A percentile compares a stretch with the other conserved stretches of the same genome.
These are phyloP conservation scores for Ustulina deusta DNA, from an alignment of 2,329 filamentous ascomycete species.

Conservation along the genomic window DNA sequence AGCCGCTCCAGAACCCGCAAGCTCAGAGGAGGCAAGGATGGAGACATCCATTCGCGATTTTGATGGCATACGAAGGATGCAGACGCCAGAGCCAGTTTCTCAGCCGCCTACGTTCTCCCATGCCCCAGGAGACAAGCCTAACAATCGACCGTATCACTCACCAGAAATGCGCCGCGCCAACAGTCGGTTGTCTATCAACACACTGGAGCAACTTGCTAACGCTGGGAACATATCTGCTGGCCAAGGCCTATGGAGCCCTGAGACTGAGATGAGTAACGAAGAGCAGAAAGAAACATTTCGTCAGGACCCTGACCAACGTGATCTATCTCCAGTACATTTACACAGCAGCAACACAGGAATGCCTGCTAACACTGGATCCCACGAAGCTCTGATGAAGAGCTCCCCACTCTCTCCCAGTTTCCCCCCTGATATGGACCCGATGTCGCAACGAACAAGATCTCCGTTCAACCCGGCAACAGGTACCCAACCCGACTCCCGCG, in stretches of 20 bases:
- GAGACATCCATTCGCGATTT: slow-evolving; percentile 63
- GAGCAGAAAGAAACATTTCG: slow-evolving; percentile 50
- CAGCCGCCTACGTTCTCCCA: slow-evolving; percentile 85
- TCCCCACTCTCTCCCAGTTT: slow-evolving; percentile 53
- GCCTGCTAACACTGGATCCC: slow-evolving; percentile 67
- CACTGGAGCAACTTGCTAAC: slow-evolving; percentile 82
- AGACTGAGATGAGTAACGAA: slow-evolving; percentile 51
- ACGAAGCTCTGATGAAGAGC: slow-evolving; percentile 63
- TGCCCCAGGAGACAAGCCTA: slow-evolving; percentile 76
- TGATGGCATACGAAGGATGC: slow-evolving; percentile 65
- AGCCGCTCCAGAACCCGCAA: slow-evolving; percentile 64
- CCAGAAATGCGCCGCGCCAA: slow-evolving; percentile 84
- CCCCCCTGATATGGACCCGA: slow-evolving; percentile 57
- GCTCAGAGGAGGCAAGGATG: slow-evolving; percentile 67
- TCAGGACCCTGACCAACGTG: slow-evolving; percentile 53
- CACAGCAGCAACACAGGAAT: slow-evolving; percentile 63
- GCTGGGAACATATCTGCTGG: slow-evolving; percentile 67
- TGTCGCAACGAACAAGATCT: slow-evolving; percentile 59
- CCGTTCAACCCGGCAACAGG: slow-evolving; percentile 55
- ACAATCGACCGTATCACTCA: slow-evolving; percentile 77
- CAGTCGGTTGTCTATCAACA: slow-evolving; percentile 84
- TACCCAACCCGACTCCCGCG: slow-evolving; percentile 50
- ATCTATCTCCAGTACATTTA: slow-evolving; percentile 63
- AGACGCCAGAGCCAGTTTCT: slow-evolving; percentile 80
- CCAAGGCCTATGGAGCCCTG: slow-evolving; percentile 48